Base-by-base conservation (phyloP, 2,329 filamentous ascomycete genomes). In the Nigrospora osmanthi region DNA sequence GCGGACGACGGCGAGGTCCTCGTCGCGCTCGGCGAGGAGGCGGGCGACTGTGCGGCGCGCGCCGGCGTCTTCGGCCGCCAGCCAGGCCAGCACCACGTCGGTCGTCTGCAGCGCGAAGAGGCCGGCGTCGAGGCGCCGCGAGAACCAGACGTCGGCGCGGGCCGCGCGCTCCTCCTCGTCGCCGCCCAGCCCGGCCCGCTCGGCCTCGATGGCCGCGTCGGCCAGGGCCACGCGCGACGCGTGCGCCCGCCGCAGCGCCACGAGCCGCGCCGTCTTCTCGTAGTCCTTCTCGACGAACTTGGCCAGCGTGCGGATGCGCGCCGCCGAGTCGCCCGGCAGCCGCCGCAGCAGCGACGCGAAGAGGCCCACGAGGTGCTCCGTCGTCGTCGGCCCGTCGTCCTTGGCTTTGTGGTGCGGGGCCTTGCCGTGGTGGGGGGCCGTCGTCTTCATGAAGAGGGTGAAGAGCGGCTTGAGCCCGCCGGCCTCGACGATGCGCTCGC, bases 221-320 rank as follows among this genome's bases (percentile, higher is more conserved):
- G 87, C 81, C 0, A 73, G 68, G 1, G 66, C 69, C 1, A 94
- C 65, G 14, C 78, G 75, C 0, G 73, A 69, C 0, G 77, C 76
- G 59, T 89, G 95, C 12, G 87, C 84, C 40, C 79, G 69, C 35
- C 90, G 78, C 40, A 96, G 64, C 48, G 76, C 72, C 33, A 95
- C 63, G 5, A 97, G 71, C 59, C 83, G 87, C 6, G 61, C 68
- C 34, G 89, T 80, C 71, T 97, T 97, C 53, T 84, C 88, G 61
- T 94, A 95, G 52, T 95, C 83, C 60, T 89, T 95, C 63, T 98
- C 93, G 15, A 95, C 85, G 57, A 97, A 97, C 59, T 98, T 98
- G 40, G 90, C 91, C 4, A 97, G 75, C 1, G 85, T 78, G 4
- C 93, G 80, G 54, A 97, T 94, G 6, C 93, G 79, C 31, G 83